Conservation (phyloP, 1,284 basidiomycete genomes). For the Takashimella koratensis region DNA sequence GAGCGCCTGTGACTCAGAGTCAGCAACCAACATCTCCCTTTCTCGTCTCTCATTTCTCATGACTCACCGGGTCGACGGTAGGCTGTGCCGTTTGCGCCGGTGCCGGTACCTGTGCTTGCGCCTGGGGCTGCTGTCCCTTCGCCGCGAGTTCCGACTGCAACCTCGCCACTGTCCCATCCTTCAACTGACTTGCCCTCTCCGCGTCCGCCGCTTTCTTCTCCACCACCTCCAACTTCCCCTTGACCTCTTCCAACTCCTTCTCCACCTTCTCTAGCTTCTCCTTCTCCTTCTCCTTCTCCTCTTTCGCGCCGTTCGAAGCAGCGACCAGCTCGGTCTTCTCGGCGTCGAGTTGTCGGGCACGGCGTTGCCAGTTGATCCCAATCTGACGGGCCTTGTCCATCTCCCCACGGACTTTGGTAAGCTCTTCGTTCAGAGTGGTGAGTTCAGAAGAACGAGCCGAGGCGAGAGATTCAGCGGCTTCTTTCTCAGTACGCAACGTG, state of each 20-base stretch:
- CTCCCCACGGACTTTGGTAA: constrained; percentile 19
- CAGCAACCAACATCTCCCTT: background rate
- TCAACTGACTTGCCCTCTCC: constrained; percentile 17
- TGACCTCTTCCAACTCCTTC: constrained; percentile 26
- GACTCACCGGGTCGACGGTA: background rate
- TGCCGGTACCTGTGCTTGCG: too few species aligned
- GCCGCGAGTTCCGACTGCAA: constrained; percentile 34
- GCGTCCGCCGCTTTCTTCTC: constrained; percentile 31
- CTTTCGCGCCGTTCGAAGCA: constrained; percentile 15
- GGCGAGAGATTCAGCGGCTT: constrained; percentile 31
- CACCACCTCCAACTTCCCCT: constrained; percentile 26
- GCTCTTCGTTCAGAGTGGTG: constrained; percentile 20
- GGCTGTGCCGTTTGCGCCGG: too few species aligned
- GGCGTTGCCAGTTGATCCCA: constrained; percentile 39
- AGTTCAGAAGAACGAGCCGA: constrained; percentile 25
- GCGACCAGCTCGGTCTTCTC: constrained; percentile 10
- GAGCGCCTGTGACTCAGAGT: constrained; percentile 17
- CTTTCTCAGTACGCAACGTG: constrained; percentile 32
- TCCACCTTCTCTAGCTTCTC: constrained; percentile 16
- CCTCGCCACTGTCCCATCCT: constrained; percentile 32
- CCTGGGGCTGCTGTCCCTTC: constrained; percentile 6
- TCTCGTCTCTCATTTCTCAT: background rate
- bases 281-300: constrained; percentile 25
- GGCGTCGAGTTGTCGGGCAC: constrained; percentile 18
- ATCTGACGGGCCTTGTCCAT: constrained; percentile 28